Conservation (phyloP, 1,139 yeast genomes). For the Lodderomyces beijingensis region DNA sequence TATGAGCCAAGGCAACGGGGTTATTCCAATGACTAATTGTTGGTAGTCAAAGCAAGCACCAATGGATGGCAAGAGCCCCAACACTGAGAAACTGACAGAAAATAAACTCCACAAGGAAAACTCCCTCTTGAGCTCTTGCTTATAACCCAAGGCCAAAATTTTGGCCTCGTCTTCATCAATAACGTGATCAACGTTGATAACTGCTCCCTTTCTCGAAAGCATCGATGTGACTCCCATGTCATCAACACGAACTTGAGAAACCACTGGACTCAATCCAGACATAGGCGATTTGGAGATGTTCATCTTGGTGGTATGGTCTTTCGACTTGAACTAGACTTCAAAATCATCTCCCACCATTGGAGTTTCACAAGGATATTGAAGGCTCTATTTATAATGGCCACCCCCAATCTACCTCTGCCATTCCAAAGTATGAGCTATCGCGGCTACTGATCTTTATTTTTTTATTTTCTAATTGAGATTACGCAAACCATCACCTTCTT, state of each 20-base stretch:
- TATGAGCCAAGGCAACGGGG: constrained; percentile 53
- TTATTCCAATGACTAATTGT: constrained; percentile 49
- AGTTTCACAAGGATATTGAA: too few relatives aligned
- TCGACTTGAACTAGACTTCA: neutral
- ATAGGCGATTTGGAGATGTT: neutral
- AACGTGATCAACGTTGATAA: constrained; percentile 44
- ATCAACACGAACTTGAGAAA: constrained; percentile 38
- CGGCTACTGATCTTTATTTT: too few relatives aligned
- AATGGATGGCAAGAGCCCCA: constrained; percentile 69
- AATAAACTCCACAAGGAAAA: constrained; percentile 58
- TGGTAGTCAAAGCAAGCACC: constrained; percentile 54
- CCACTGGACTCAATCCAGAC: constrained; percentile 17
- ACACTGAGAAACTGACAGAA: constrained; percentile 67
- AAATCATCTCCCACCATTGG: too few relatives aligned
- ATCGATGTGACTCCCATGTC: constrained; percentile 36
- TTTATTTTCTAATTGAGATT: too few relatives aligned
- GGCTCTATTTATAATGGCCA: too few relatives aligned
- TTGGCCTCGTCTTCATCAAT: constrained; percentile 51
- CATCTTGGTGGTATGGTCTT: neutral
- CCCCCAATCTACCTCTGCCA: too few relatives aligned
- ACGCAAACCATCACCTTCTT: too few relatives aligned
- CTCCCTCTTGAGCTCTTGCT: constrained; percentile 70
- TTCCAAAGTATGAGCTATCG: too few relatives aligned
- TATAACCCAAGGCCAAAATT: constrained; percentile 64
- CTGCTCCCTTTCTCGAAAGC: constrained; percentile 34